These are phyloP conservation scores for Camelina laxa DNA, from an alignment of 345 rosid genomes.

Conservation along the genomic window DNA sequence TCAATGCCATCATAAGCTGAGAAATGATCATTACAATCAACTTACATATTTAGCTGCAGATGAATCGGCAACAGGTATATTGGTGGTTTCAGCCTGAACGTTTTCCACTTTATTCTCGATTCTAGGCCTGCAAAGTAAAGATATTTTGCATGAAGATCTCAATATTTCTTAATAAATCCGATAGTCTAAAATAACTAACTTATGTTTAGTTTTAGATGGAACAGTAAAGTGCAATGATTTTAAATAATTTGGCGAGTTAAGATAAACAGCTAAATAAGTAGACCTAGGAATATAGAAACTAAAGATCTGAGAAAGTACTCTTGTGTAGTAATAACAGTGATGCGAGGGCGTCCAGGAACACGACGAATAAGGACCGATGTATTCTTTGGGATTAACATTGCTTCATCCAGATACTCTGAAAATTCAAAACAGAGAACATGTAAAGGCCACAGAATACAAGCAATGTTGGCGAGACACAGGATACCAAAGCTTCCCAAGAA, in stretches of 20 bases:
- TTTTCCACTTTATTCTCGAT: conserved; percentile 58
- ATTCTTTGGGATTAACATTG: conserved; percentile 93
- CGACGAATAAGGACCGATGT: conserved; percentile 97
- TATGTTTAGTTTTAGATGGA: not conserved
- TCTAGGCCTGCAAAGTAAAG: conserved; percentile 66
- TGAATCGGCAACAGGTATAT: conserved; percentile 54
- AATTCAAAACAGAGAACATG: conserved; percentile 50
- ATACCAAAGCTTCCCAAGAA: conserved; percentile 18
- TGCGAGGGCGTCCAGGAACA: conserved; percentile 97
- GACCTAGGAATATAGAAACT: conserved; percentile 32
- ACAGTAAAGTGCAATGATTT: not conserved
- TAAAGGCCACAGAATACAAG: conserved; percentile 27
- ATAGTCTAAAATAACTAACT: conserved; percentile 5
- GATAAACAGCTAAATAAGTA: conserved; percentile 29
- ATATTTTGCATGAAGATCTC: conserved; percentile 3
- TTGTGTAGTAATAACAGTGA: conserved; percentile 84
- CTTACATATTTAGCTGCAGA: conserved; percentile 73
- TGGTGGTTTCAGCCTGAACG: conserved; percentile 55
- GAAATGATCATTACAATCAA: conserved; percentile 8
- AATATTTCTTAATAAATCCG: not conserved
- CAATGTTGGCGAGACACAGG: conserved; percentile 5
- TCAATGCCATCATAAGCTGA: conserved; percentile 2
- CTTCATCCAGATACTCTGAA: conserved; percentile 99
- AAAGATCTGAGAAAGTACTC: conserved; percentile 79
- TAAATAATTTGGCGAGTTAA: not conserved